Evolutionary conservation across 352 stramenopile genomes (phyloP).

Genomic region (Phytopythium chamaehyphon): DNA sequence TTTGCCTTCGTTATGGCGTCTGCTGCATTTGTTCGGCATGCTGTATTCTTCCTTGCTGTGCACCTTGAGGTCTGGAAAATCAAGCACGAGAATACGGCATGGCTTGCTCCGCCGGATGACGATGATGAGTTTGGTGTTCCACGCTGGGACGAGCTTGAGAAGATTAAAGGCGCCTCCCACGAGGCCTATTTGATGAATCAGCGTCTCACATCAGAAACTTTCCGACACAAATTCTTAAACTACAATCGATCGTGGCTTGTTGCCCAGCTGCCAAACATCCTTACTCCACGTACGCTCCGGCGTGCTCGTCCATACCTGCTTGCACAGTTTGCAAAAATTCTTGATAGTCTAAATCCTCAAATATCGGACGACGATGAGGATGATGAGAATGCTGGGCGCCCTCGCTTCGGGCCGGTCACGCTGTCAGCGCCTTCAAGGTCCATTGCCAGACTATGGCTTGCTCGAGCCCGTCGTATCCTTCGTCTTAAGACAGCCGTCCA

Average conservation of each 20-base stretch:
- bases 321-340: conserved; percentile 94
- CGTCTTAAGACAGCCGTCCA: conserved; percentile 87
- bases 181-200: conserved; percentile 97
- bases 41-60: conserved; percentile 83
- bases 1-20: conserved; percentile 60
- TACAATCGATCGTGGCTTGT: conserved; percentile 98
- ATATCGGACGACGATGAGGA: conserved; percentile 93
- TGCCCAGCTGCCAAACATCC: conserved; percentile 92
- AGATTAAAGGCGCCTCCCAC: conserved; percentile 92
- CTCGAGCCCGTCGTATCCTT: conserved; percentile 74
- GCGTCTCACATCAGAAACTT: conserved; percentile 94
- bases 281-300: conserved; percentile 92
- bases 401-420: conserved; percentile 88
- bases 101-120: conserved; percentile 87
- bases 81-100: conserved; percentile 95
- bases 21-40: conserved; percentile 53
- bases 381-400: conserved; percentile 51
- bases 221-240: conserved; percentile 97
- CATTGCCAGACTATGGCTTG: conserved; percentile 93
- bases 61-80: conserved; percentile 94
- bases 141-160: conserved; percentile 90
- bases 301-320: conserved; percentile 92
- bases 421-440: conserved; percentile 88
- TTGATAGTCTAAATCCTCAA: conserved; percentile 93
- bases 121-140: conserved; percentile 92